A percentile compares a stretch with the other conserved stretches of the same genome.
Evolutionary conservation across 164 flowering plant species (phyloP).

Genomic region (Dillenia turbinata): DNA sequence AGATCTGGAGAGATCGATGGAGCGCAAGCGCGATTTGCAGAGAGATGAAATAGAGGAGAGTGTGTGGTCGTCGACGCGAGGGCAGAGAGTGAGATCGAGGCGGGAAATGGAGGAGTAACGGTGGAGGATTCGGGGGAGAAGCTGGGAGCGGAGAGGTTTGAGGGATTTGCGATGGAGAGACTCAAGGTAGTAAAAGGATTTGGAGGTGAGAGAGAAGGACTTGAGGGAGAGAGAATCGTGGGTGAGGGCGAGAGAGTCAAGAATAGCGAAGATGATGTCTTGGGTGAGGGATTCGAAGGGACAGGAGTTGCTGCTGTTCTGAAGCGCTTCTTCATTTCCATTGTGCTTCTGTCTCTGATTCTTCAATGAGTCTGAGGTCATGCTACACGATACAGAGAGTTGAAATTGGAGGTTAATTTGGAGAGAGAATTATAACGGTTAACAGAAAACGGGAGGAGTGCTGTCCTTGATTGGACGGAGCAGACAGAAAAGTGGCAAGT

Average conservation of each 20-base stretch:
- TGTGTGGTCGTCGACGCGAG: slow-evolving; percentile 45
- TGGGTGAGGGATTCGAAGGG: slow-evolving; percentile 55
- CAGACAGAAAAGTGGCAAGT: too few species aligned
- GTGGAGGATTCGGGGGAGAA: slow-evolving; percentile 30
- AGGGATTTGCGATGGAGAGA: slow-evolving; percentile 46
- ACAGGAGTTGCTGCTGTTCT: slow-evolving; percentile 2
- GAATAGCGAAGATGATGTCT: slow-evolving; percentile 45
- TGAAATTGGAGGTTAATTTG: too few species aligned
- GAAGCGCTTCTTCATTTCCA: not conserved
- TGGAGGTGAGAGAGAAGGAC: slow-evolving; percentile 51
- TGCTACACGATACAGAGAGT: too few species aligned
- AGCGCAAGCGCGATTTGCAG: slow-evolving; percentile 27
- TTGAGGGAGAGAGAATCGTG: slow-evolving; percentile 31
- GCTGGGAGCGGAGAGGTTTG: slow-evolving; percentile 39
- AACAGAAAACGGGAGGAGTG: too few species aligned
- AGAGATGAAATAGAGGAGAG: slow-evolving; percentile 34
- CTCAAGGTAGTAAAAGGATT: slow-evolving; percentile 35
- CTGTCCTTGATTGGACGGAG: too few species aligned
- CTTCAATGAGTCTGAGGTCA: slow-evolving; percentile 24
- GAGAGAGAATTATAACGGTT: too few species aligned
- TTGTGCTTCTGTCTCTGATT: slow-evolving; percentile 12
- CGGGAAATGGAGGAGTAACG: slow-evolving; percentile 42
- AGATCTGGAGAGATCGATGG: slow-evolving; percentile 64
- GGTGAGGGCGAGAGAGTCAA: slow-evolving; percentile 31
- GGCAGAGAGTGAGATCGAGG: slow-evolving; percentile 70